These are phyloP conservation scores for Exserohilum turcica DNA, from an alignment of 2,329 filamentous ascomycete species.

Conservation along the genomic window DNA sequence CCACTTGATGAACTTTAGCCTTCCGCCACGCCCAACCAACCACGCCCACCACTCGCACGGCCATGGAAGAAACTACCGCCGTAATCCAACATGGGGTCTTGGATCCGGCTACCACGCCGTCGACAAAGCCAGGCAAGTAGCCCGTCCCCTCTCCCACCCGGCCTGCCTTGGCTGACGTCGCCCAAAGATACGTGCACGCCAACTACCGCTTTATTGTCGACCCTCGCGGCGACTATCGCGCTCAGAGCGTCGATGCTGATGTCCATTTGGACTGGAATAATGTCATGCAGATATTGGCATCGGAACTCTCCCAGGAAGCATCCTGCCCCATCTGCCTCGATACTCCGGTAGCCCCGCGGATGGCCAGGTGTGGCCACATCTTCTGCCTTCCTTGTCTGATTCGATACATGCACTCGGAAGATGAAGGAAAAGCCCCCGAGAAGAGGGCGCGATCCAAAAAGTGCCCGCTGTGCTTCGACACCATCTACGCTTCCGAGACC, in stretches of 20 bases:
- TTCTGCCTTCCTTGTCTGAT: constrained; percentile 94
- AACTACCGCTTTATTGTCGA: constrained; percentile 97
- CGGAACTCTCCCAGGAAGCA: constrained; percentile 82
- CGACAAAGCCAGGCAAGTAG: constrained; percentile 79
- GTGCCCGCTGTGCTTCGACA: constrained; percentile 94
- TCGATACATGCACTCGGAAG: constrained; percentile 89
- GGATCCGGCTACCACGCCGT: constrained; percentile 88
- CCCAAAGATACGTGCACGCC: constrained; percentile 80
- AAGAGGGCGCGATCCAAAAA: constrained; percentile 86
- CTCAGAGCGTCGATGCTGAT: constrained; percentile 84
- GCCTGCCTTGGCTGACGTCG: constrained; percentile 9
- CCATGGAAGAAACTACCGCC: constrained; percentile 60
- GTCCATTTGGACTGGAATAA: constrained; percentile 88
- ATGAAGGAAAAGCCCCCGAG: constrained; percentile 64
- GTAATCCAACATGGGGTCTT: constrained; percentile 79
- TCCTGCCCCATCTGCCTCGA: constrained; percentile 95
- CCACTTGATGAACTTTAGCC: constrained; percentile 89
- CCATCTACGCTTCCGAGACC: constrained; percentile 88
- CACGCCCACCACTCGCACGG: constrained; percentile 60
- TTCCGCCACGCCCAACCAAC: constrained; percentile 73
- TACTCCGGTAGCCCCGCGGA: constrained; percentile 88
- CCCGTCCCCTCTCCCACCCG: neutral
- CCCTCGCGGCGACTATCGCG: constrained; percentile 76
- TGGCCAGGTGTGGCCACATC: constrained; percentile 97
- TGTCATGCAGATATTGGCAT: constrained; percentile 89